A percentile compares a stretch with the other conserved stretches of the same genome.
Conservation (phyloP, 352 stramenopile species). For the Globisporangium lucens region DNA sequence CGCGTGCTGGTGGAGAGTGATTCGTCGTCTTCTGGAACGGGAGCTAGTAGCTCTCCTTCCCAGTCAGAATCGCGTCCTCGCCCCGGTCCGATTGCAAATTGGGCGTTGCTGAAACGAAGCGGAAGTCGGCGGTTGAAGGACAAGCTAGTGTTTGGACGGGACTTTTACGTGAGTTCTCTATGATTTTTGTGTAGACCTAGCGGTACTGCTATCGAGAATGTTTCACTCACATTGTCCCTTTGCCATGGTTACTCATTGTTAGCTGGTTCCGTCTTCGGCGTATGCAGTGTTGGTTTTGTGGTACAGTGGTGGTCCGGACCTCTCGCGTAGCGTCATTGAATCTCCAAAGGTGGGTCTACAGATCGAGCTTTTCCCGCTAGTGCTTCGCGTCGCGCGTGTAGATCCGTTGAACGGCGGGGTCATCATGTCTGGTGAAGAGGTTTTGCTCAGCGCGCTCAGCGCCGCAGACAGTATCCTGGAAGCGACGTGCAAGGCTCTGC, state of each 20-base stretch:
- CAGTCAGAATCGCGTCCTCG: slow-evolving; percentile 15
- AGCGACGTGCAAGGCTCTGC: slow-evolving; percentile 68
- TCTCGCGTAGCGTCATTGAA: slow-evolving; percentile 55
- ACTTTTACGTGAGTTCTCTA: slow-evolving; percentile 73
- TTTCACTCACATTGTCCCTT: neutral
- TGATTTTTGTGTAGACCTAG: neutral
- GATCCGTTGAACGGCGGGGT: slow-evolving; percentile 63
- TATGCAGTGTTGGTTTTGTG: slow-evolving; percentile 69
- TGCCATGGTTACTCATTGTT: neutral
- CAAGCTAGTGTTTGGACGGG: slow-evolving; percentile 58
- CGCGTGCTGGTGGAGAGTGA: slow-evolving; percentile 5
- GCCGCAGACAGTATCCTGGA: slow-evolving; percentile 59
- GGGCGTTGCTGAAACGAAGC: slow-evolving; percentile 70
- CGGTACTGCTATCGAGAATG: neutral
- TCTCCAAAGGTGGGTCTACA: slow-evolving; percentile 35
- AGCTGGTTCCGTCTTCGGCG: slow-evolving; percentile 68
- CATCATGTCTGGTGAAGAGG: slow-evolving; percentile 78
- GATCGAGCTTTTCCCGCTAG: slow-evolving; percentile 77
- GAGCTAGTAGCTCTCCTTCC: neutral
- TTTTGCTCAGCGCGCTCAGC: slow-evolving; percentile 63
- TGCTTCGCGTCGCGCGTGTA: slow-evolving; percentile 74
- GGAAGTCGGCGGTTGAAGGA: slow-evolving; percentile 73
- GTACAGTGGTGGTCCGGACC: slow-evolving; percentile 76
- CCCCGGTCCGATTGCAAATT: slow-evolving; percentile 80
- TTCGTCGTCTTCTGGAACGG: neutral